Conservation (phyloP, 2,329 filamentous ascomycete species). For the Pseudogymnoascus sp. region DNA sequence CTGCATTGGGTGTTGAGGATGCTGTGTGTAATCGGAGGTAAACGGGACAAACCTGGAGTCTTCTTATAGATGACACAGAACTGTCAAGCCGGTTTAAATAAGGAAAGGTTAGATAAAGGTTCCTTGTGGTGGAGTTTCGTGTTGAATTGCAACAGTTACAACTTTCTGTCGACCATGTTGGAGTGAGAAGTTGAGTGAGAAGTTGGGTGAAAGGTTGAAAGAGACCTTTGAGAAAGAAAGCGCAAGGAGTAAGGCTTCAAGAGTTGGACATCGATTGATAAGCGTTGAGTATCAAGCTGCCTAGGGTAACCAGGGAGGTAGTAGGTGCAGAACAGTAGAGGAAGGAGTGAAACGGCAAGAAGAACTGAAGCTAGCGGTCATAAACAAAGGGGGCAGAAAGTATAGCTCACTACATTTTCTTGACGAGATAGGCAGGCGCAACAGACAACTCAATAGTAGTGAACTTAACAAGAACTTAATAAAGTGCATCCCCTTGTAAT, state of each 20-base stretch:
- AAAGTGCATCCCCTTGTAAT: not conserved
- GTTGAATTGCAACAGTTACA: not conserved
- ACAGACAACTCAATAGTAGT: not conserved
- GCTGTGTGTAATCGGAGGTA: not conserved
- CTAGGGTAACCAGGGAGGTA: not conserved
- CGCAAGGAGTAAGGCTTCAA: not conserved
- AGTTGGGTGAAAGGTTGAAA: not conserved
- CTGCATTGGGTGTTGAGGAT: not conserved
- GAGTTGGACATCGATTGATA: not conserved
- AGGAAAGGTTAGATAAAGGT: not conserved
- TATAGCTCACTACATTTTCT: not conserved
- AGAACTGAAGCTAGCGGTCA: not conserved
- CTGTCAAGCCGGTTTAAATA: not conserved
- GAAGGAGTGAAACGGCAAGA: not conserved
- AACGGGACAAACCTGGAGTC: not conserved
- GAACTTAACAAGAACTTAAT: not conserved
- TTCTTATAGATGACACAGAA: constrained; percentile 1
- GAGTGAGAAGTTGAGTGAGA: not conserved
- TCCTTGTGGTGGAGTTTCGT: not conserved
- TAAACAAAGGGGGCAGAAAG: not conserved
- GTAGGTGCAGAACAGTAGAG: not conserved
- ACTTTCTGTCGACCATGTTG: not conserved
- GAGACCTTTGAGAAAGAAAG: not conserved
- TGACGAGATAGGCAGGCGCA: not conserved
- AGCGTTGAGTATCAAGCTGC: not conserved